Percentiles rank a stretch among this genome's conserved stretches.
These are phyloP conservation scores for Pichia thaimueangensis DNA, from an alignment of 805 yeast species.

Conservation along the genomic window DNA sequence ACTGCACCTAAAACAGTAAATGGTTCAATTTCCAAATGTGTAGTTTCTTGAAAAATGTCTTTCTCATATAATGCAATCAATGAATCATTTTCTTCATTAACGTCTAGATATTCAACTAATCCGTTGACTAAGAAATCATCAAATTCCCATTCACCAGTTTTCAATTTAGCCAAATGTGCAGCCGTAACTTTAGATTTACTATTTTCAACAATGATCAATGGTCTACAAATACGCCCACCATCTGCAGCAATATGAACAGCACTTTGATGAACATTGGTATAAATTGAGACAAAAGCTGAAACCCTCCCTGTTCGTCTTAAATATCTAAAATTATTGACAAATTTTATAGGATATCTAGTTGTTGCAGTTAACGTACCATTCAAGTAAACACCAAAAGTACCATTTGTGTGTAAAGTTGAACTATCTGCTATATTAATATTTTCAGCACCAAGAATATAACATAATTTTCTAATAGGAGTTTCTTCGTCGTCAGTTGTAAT, in stretches of 20 bases:
- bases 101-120: slow-evolving; percentile 90
- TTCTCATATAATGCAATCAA: slow-evolving; percentile 83
- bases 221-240: slow-evolving; percentile 98
- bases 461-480: slow-evolving; percentile 70
- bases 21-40: slow-evolving; percentile 94
- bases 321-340: slow-evolving; percentile 70
- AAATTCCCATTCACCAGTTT: slow-evolving; percentile 70
- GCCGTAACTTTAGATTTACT: slow-evolving; percentile 66
- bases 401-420: slow-evolving; percentile 65
- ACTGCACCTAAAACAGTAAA: slow-evolving; percentile 90
- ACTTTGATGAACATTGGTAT: slow-evolving; percentile 79
- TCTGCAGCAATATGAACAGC: slow-evolving; percentile 98
- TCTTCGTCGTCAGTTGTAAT: slow-evolving; percentile 98
- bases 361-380: slow-evolving; percentile 95
- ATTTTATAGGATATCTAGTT: slow-evolving; percentile 78
- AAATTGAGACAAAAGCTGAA: slow-evolving; percentile 86
- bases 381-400: slow-evolving; percentile 79
- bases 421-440: slow-evolving; percentile 77
- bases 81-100: slow-evolving; percentile 94
- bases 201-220: slow-evolving; percentile 78
- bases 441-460: slow-evolving; percentile 85
- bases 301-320: slow-evolving; percentile 80
- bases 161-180: slow-evolving; percentile 57
- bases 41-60: slow-evolving; percentile 50
- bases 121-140: slow-evolving; percentile 87